Evolutionary conservation across 2,329 filamentous ascomycete species (phyloP), one percentile per base, ranked within the genome.

Genomic region (Fusarium algeriense): DNA sequence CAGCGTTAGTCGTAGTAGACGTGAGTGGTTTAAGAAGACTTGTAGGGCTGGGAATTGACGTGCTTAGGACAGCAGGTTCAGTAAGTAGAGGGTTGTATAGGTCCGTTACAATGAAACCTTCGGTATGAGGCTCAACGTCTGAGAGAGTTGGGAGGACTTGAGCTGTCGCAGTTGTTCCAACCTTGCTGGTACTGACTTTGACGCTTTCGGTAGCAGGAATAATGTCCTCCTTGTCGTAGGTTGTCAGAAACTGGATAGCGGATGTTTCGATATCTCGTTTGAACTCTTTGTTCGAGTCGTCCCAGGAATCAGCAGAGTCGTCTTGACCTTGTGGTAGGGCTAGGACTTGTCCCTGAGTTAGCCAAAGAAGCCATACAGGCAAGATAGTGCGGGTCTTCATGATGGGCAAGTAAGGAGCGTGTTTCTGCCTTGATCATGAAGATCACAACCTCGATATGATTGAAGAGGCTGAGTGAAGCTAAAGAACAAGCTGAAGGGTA

Each of bases 21-120:
- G 67, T 64, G n/a, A 71, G 40, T 23, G 71, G 68, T 35, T 75
- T 60, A 3, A 83, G 74, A 37, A 82, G 69, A 12, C 78, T 76
- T 11, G 81, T 82, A 15, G 81, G 81, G n/a, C 65, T 76, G 8
- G 82, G 77, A 40, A 84, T 83, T 2, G 77, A 60, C 45, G 35
- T 75, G 59, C 46, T 76, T 45, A 66, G 48, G 43, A 43, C 64
- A n/a, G 62, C 68, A 20, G 67, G 41, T 28, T 64, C 30, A 14
- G 70, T 73, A 15, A 64, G 50, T 30, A 73, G 54, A 41, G 70
- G 70, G 12, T 70, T 71, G 49, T 71, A 59, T 41, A 76, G 53
- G 10, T 72, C 67, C 23, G 75, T 77, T 41, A 76, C 72, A 38
- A 80, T 53, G 56, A 76, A 69, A 57, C 79, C 78, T 19, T 77